These are phyloP conservation scores for Penicillium psychrosexuale DNA, from an alignment of 2,329 filamentous ascomycete genomes.

Conservation along the genomic window DNA sequence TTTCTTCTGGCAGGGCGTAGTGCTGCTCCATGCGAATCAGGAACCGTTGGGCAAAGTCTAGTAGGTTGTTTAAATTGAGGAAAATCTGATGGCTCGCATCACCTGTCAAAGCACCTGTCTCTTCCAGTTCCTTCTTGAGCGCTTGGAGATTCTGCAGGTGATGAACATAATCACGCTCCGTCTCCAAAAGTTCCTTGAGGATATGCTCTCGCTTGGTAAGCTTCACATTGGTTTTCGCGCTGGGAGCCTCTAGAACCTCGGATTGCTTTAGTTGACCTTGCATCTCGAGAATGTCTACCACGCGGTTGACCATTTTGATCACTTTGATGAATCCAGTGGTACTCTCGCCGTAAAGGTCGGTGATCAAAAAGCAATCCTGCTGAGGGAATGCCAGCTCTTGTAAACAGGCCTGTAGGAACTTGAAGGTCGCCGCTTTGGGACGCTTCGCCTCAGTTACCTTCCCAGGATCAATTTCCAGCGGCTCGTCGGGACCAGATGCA, in stretches of 20 bases:
- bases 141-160: conserved; percentile 92
- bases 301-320: conserved; percentile 85
- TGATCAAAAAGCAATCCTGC: conserved; percentile 85
- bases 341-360: conserved; percentile 86
- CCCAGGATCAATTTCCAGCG: conserved; percentile 64
- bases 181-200: conserved; percentile 85
- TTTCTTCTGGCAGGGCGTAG: conserved; percentile 71
- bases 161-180: conserved; percentile 95
- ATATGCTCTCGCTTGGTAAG: conserved; percentile 80
- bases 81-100: conserved; percentile 94
- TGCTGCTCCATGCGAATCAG: conserved; percentile 94
- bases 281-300: conserved; percentile 80
- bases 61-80: conserved; percentile 87
- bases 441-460: conserved; percentile 67
- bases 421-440: conserved; percentile 84
- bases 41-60: conserved; percentile 94
- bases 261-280: conserved; percentile 70
- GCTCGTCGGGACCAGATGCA: conserved; percentile 67
- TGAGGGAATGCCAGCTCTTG: conserved; percentile 75
- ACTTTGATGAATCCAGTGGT: conserved; percentile 98
- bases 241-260: conserved; percentile 48
- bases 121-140: conserved; percentile 84
- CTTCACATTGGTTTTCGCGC: conserved; percentile 49
- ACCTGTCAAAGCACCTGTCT: conserved; percentile 81
- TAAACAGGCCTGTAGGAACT: conserved; percentile 86